Percentiles rank a stretch among this genome's conserved stretches.
Conservation (phyloP, 2,329 filamentous ascomycete genomes). For the Emericellopsis atlantica region DNA sequence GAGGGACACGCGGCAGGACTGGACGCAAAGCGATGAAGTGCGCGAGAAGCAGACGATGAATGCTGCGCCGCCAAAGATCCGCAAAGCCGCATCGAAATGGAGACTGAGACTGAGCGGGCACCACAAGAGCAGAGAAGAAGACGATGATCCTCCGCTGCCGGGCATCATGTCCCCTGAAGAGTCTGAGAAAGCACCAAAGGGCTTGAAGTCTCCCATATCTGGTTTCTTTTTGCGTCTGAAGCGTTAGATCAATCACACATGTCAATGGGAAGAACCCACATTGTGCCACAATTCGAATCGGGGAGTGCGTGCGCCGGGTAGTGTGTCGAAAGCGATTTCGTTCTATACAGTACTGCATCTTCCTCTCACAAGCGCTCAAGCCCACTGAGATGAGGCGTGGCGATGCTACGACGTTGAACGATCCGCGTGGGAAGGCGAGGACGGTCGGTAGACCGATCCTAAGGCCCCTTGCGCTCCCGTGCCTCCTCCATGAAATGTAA, state of each 20-base stretch:
- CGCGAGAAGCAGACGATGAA: neutral
- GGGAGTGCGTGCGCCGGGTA: too few species aligned
- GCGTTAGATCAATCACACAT: neutral
- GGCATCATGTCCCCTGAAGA: too few species aligned
- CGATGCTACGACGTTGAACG: too few species aligned
- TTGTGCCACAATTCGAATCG: too few species aligned
- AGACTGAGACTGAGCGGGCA: conserved; percentile 16
- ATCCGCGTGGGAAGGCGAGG: too few species aligned
- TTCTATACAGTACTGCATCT: too few species aligned
- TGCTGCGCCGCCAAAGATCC: conserved; percentile 13
- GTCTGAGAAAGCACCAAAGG: too few species aligned
- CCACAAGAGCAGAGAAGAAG: conserved; percentile 5
- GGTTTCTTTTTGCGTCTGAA: neutral
- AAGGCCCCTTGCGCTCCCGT: neutral
- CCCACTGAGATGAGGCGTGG: too few species aligned
- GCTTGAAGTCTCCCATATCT: neutral
- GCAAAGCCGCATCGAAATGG: conserved; percentile 36
- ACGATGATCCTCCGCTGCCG: too few species aligned
- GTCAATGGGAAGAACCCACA: neutral
- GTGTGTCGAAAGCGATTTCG: too few species aligned
- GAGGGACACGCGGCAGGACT: conserved; percentile 22
- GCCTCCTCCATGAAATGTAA: conserved; percentile 29
- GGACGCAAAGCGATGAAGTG: conserved; percentile 44
- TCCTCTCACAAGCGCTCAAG: too few species aligned
- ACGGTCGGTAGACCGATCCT: too few species aligned